Evolutionary conservation across 2,329 filamentous ascomycete genomes (phyloP).

Genomic region (Paecilomyces dactylethromorphus): DNA sequence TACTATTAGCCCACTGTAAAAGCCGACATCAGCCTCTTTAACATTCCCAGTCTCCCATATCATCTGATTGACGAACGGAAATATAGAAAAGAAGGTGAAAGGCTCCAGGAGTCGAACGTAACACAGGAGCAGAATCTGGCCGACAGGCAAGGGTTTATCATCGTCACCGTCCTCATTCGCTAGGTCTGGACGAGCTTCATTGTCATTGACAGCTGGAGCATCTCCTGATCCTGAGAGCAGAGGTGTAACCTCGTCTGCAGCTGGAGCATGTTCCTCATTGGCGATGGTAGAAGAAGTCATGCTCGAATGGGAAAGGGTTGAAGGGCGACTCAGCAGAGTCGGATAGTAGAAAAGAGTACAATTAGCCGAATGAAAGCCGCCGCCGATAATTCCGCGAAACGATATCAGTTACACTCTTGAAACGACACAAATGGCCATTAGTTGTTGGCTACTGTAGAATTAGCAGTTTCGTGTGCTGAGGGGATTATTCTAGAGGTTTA

Average conservation of each 20-base stretch:
- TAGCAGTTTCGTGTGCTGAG: not conserved
- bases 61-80: constrained; percentile 76
- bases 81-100: constrained; percentile 76
- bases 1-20: constrained; percentile 72
- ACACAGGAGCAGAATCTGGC: constrained; percentile 68
- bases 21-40: constrained; percentile 62
- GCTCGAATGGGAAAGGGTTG: not conserved
- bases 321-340: not conserved
- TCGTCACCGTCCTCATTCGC: constrained; percentile 21
- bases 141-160: constrained; percentile 48
- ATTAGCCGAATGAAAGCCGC: not conserved
- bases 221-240: not conserved
- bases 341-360: too few species aligned
- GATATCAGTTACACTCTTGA: not conserved
- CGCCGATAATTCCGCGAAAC: not conserved
- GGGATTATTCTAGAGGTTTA: not conserved
- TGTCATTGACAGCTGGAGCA: not conserved
- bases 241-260: not conserved
- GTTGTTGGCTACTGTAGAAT: not conserved
- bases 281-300: not conserved
- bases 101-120: constrained; percentile 68
- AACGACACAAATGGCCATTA: not conserved
- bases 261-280: not conserved
- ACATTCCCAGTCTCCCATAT: constrained; percentile 60
- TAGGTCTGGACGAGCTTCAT: not conserved